Percentiles rank a stretch among this genome's conserved stretches.
phyloP scores from a whole-genome alignment of 306 rosid genomes.

The Malus asiatica region DNA sequence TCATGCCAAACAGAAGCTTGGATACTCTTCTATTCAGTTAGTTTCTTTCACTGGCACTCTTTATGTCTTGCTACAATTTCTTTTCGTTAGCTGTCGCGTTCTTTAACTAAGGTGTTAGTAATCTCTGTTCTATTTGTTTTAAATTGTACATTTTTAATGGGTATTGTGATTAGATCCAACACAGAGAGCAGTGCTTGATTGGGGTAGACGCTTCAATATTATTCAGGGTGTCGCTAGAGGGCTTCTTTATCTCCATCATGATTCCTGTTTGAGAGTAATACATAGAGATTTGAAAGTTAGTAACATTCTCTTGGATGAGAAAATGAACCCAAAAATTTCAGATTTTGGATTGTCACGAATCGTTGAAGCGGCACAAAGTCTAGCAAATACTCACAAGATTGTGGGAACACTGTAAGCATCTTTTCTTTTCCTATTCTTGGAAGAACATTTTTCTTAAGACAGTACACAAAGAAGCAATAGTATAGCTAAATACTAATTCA shows the following conservation, averaged over 20 bases:
- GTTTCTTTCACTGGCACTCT: neutral
- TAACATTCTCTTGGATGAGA: conserved; percentile 20
- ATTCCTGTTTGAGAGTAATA: conserved; percentile 14
- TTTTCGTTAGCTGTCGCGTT: neutral
- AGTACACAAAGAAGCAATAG: neutral
- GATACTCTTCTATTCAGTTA: conserved; percentile 28
- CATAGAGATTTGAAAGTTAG: conserved; percentile 27
- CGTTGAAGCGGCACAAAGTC: neutral
- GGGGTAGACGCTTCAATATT: conserved; percentile 15
- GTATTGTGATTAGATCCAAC: conserved; percentile 2
- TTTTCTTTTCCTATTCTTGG: neutral
- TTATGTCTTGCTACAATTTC: neutral
- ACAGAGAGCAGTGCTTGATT: conserved; percentile 2
- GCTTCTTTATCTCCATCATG: conserved; percentile 23
- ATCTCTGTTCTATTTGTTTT: neutral
- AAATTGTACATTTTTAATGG: neutral
- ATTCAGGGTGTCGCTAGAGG: conserved; percentile 22
- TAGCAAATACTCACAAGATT: conserved; percentile 1
- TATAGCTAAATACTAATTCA: neutral
- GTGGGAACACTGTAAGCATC: conserved; percentile 27
- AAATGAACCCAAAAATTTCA: conserved; percentile 32
- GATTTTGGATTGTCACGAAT: conserved; percentile 33
- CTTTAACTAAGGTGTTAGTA: neutral
- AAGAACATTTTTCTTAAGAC: neutral
- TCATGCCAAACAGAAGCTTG: conserved; percentile 39